These are phyloP conservation scores for Boletus sp. DNA, from an alignment of 768 basidiomycete species.

Conservation along the genomic window DNA sequence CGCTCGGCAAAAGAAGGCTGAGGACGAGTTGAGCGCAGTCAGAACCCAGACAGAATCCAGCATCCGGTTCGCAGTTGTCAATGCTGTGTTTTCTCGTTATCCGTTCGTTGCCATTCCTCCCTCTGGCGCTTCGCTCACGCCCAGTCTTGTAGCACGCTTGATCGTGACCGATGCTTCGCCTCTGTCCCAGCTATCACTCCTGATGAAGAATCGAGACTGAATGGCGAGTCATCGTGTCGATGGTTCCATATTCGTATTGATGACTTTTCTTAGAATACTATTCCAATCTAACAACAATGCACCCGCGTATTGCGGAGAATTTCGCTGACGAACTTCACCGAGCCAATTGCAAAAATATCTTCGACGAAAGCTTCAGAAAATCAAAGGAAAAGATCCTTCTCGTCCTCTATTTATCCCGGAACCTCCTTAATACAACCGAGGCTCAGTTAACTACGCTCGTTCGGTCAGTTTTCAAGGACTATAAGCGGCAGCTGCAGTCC, in stretches of 20 bases:
- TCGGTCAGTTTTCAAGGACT: slow-evolving; percentile 13
- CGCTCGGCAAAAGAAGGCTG: slow-evolving; percentile 11
- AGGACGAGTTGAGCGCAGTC: slow-evolving; percentile 11
- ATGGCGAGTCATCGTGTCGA: slow-evolving; percentile 1
- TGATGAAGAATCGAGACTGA: slow-evolving; percentile 15
- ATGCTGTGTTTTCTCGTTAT: slow-evolving; percentile 29
- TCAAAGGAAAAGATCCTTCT: slow-evolving; percentile 27
- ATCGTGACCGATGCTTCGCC: slow-evolving; percentile 16
- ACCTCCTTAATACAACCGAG: slow-evolving; percentile 12
- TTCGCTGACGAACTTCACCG: slow-evolving; percentile 20
- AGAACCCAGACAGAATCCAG: slow-evolving; percentile 14
- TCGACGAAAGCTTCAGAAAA: slow-evolving; percentile 19
- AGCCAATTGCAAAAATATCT: slow-evolving; percentile 13
- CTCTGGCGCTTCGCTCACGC: not conserved
- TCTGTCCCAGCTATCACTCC: slow-evolving; percentile 11
- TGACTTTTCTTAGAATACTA: slow-evolving; percentile 14
- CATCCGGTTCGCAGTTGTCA: slow-evolving; percentile 24
- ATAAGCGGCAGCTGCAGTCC: slow-evolving; percentile 8
- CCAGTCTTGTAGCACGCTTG: slow-evolving; percentile 12
- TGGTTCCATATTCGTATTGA: not conserved
- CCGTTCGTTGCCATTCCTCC: slow-evolving; percentile 11
- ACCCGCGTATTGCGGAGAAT: slow-evolving; percentile 19
- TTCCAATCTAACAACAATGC: slow-evolving; percentile 10
- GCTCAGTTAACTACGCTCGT: slow-evolving; percentile 13
- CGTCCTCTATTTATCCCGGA: slow-evolving; percentile 13